Base-by-base conservation (phyloP, 257 asterid species). In the Buddleja alternifolia region DNA sequence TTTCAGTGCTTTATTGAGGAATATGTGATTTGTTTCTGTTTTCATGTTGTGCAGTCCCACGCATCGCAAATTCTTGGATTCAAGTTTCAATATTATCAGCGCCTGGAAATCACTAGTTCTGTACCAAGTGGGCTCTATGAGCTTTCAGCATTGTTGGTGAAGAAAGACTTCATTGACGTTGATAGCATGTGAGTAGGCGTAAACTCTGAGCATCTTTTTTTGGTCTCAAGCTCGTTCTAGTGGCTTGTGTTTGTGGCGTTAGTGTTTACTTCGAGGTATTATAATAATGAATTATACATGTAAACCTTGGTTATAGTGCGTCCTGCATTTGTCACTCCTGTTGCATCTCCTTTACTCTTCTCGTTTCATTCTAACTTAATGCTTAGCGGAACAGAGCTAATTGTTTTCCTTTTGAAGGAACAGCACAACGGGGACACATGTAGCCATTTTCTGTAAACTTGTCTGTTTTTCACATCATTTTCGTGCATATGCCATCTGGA, bases 21-120 rank as follows among this genome's bases (percentile, higher is more conserved):
- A 67, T 61, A 7, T 59, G 37, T 56, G 67, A 21, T 19, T 50
- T 57, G 19, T 42, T 72, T 65, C 51, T 21, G 5, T 61, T 71
- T 54, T 66, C 39, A 23, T 73, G 47, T 61, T 73, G 66, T 83
- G 70, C 95, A 94, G 99, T 94, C 97, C 70, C 97, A 89, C 74
- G 97, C 97, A 66, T 87, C 99, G 20, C 99, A 94, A 72, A 86
- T 94, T 78, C 90, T 94, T 70, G 97, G 97, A 66, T 92, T 91
- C 79, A 94, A 94, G 85, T 94, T 94, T 74, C 97, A 91, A 76
- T 89, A 89, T 79, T 91, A 91, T 74, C 97, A 94, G 84, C 93
- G 95, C 4, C 61, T 74, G 81, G 99, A 94, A 74, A 83, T 88
- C 11, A 76, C 66, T 65, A 71, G 59, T 71, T 85, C 87, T 65